These are phyloP conservation scores for Eucalyptus tenuipes DNA, from an alignment of 345 rosid species.

Conservation along the genomic window DNA sequence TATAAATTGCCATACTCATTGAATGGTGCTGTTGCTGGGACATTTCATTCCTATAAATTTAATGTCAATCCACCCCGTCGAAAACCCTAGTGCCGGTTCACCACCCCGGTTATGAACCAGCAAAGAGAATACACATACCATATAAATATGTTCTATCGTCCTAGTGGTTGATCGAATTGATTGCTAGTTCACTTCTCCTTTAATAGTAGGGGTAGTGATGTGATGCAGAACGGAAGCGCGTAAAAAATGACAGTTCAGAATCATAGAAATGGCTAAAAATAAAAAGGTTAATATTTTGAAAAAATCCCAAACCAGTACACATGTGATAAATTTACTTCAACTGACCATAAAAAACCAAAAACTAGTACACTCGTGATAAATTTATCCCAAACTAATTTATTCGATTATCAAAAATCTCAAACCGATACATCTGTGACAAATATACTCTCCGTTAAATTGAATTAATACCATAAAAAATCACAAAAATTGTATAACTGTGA, in stretches of 20 bases:
- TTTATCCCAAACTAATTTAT: no score
- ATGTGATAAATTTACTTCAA: no score
- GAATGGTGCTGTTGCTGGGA: not conserved
- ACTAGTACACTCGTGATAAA: no score
- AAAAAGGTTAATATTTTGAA: no score
- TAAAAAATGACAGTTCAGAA: accelerated
- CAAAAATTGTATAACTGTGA: no score
- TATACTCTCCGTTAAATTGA: no score
- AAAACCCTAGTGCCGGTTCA: not conserved
- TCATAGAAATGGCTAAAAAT: accelerated
- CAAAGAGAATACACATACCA: not conserved
- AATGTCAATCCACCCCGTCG: not conserved
- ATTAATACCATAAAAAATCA: no score
- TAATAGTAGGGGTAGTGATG: not conserved
- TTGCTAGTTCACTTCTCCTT: not conserved
- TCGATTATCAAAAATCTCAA: no score
- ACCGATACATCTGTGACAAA: no score
- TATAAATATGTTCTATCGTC: accelerated
- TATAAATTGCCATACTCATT: not conserved
- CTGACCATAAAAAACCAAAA: no score
- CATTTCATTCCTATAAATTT: not conserved
- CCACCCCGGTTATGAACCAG: accelerated
- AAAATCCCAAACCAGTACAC: accelerated
- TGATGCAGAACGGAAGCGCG: no score
- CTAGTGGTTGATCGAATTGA: no score